These are phyloP conservation scores for Neonothopanus nambi DNA, from an alignment of 1,284 basidiomycete species.

Conservation along the genomic window DNA sequence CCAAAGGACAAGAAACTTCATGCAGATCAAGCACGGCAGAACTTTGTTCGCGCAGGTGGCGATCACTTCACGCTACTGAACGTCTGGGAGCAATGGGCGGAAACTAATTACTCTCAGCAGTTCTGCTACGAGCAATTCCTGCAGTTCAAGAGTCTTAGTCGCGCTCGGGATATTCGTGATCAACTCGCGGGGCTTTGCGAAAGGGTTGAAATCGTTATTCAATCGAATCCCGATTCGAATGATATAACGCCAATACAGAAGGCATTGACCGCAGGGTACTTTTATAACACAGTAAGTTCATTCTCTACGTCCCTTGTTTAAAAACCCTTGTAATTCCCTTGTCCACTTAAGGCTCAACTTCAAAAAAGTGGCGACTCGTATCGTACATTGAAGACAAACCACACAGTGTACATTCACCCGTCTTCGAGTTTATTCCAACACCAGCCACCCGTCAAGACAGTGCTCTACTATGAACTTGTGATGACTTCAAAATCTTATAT, in stretches of 20 bases:
- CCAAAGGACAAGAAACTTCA: constrained; percentile 97
- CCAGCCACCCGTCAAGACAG: constrained; percentile 88
- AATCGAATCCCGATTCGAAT: constrained; percentile 85
- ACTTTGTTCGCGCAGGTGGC: constrained; percentile 93
- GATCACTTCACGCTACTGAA: constrained; percentile 98
- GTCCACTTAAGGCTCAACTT: constrained; percentile 63
- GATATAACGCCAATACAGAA: constrained; percentile 95
- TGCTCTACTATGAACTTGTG: constrained; percentile 94
- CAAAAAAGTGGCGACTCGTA: constrained; percentile 94
- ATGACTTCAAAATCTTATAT: constrained; percentile 88
- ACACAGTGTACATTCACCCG: constrained; percentile 96
- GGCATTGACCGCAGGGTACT: constrained; percentile 92
- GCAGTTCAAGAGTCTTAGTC: constrained; percentile 93
- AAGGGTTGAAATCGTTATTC: constrained; percentile 91
- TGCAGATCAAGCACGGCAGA: constrained; percentile 95
- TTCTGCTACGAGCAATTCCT: constrained; percentile 97
- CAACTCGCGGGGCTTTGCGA: constrained; percentile 95
- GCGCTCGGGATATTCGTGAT: constrained; percentile 95
- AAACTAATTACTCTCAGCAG: constrained; percentile 93
- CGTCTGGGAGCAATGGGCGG: constrained; percentile 99
- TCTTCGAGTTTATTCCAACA: constrained; percentile 94
- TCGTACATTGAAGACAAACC: constrained; percentile 91
- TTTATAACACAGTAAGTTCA: constrained; percentile 84
- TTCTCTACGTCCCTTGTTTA: neutral
- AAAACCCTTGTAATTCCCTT: neutral